Evolutionary conservation across 495 filamentous ascomycete genomes (phyloP).

Genomic region (Xylaria castorea): DNA sequence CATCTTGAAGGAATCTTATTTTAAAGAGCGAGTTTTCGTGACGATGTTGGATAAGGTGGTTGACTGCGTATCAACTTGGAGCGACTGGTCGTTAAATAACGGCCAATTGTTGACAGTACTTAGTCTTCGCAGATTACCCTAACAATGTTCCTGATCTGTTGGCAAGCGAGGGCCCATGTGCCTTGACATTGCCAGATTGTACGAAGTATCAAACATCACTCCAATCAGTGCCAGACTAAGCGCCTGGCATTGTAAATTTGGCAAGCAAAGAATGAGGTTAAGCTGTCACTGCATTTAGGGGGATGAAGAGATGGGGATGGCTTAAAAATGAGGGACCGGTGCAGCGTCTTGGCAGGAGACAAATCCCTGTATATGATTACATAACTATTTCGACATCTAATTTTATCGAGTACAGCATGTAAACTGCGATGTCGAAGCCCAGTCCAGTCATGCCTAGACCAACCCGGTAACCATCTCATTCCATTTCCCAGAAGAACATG

Average conservation of each 20-base stretch:
- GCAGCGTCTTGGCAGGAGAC: constrained; percentile 22
- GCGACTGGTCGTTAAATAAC: not conserved
- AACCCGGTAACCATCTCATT: not conserved
- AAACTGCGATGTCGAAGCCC: not conserved
- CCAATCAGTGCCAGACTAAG: not conserved
- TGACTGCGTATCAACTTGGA: not conserved
- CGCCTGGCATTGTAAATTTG: constrained; percentile 3
- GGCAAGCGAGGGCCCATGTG: not conserved
- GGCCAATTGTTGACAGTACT: not conserved
- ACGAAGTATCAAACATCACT: not conserved
- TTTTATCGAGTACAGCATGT: not conserved
- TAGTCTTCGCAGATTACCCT: not conserved
- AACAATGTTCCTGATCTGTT: not conserved
- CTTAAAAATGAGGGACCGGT: constrained; percentile 12
- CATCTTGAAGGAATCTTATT: not conserved
- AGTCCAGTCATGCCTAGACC: not conserved
- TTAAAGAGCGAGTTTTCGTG: not conserved
- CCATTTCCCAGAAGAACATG: not conserved
- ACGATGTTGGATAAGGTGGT: not conserved
- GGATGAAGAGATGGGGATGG: constrained; percentile 1
- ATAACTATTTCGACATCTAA: constrained; percentile 1
- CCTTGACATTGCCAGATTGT: not conserved
- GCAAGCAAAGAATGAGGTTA: not conserved
- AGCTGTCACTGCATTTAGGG: not conserved
- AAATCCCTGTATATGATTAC: constrained; percentile 15